Percentiles rank a stretch among this genome's conserved stretches.
phyloP scores from a whole-genome alignment of 768 basidiomycete species.

The Tulasnella sp. region DNA sequence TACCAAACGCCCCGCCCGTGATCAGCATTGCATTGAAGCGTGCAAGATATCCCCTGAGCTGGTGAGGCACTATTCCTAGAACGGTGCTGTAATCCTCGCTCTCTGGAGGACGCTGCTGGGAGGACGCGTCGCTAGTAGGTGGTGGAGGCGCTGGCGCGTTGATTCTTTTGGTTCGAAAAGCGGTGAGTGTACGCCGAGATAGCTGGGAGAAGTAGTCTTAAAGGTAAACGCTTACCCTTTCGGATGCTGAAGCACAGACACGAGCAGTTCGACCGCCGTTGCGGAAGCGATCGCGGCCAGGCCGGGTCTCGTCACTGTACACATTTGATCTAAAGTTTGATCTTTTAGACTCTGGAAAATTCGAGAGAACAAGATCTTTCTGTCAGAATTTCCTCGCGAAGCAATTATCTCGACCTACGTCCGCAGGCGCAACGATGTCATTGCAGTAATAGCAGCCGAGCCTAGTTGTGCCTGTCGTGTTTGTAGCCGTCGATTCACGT shows the following conservation, averaged over 20 bases:
- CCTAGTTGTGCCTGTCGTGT: slow-evolving; percentile 25
- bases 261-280: slow-evolving; percentile 84
- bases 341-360: slow-evolving; percentile 59
- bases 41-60: slow-evolving; percentile 80
- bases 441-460: slow-evolving; percentile 98
- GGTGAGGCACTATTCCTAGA: slow-evolving; percentile 86
- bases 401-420: slow-evolving; percentile 43
- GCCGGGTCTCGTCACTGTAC: slow-evolving; percentile 93
- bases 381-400: neutral
- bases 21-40: slow-evolving; percentile 80
- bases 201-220: neutral
- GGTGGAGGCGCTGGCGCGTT: slow-evolving; percentile 62
- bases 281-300: slow-evolving; percentile 87
- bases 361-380: neutral
- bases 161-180: slow-evolving; percentile 33
- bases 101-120: slow-evolving; percentile 21
- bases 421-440: slow-evolving; percentile 91
- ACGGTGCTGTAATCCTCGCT: slow-evolving; percentile 37
- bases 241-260: slow-evolving; percentile 82
- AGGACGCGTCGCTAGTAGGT: slow-evolving; percentile 24
- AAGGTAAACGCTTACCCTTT: slow-evolving; percentile 46
- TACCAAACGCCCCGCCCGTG: slow-evolving; percentile 73
- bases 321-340: slow-evolving; percentile 96
- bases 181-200: slow-evolving; percentile 7
- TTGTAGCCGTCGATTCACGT: slow-evolving; percentile 32